Evolutionary conservation across 768 basidiomycete species (phyloP).

Genomic region (Phlegmacium glaucopus): DNA sequence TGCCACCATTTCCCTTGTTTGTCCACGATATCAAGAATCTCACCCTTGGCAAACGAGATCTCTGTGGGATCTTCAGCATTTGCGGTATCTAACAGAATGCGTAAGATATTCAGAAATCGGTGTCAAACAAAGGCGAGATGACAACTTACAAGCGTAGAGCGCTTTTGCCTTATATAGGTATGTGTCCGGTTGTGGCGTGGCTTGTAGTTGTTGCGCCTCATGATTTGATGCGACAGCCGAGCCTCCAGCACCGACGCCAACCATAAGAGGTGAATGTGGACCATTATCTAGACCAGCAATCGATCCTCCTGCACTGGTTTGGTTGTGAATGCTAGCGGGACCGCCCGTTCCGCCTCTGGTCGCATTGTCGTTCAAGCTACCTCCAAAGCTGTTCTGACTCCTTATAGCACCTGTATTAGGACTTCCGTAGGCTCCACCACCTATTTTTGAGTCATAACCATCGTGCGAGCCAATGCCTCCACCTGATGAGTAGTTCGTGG

Average conservation of each 20-base stretch:
- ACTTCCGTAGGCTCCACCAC: conserved; percentile 42
- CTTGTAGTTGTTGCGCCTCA: conserved; percentile 19
- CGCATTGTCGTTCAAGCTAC: conserved; percentile 36
- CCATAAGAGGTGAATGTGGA: conserved; percentile 64
- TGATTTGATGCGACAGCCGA: conserved; percentile 17
- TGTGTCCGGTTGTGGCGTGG: conserved; percentile 32
- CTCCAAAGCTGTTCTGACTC: conserved; percentile 54
- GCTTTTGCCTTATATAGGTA: conserved; percentile 82
- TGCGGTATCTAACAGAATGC: conserved; percentile 67
- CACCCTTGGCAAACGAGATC: conserved; percentile 90
- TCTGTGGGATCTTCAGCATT: conserved; percentile 95
- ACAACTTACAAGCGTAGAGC: conserved; percentile 73
- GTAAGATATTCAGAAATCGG: conserved; percentile 18
- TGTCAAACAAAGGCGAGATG: conserved; percentile 13
- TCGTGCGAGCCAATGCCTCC: conserved; percentile 70
- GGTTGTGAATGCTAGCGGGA: conserved; percentile 56
- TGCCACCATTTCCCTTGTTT: conserved; percentile 96
- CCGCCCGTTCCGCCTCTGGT: conserved; percentile 34
- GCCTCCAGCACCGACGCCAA: conserved; percentile 61
- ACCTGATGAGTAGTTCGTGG: conserved; percentile 59
- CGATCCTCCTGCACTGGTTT: conserved; percentile 37
- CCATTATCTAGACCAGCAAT: conserved; percentile 46
- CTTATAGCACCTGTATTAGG: conserved; percentile 45
- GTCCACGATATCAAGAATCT: conserved; percentile 89
- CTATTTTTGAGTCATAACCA: conserved; percentile 65